Base-by-base conservation (phyloP, 805 yeast genomes). In the Pichia scutulata region DNA sequence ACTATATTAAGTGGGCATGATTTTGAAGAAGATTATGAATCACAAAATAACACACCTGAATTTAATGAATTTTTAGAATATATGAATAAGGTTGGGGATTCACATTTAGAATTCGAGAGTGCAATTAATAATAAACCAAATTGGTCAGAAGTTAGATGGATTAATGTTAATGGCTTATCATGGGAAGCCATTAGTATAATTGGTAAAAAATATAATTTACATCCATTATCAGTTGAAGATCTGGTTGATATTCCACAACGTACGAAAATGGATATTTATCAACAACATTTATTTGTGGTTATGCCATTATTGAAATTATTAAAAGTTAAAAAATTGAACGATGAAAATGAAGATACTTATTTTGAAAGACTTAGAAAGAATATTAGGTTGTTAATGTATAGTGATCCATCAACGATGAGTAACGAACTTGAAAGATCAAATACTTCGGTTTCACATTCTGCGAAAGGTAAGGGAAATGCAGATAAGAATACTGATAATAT, bases 201-300 rank as follows among this genome's bases (percentile, higher is more conserved):
- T 40, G 73, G 76, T 1, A 63, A 70, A 41, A 62, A 65, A 45
- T 80, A 71, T 58, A 61, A 68, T 19, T 61, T 80, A 21, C 85
- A 80, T 59, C 71, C 80, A 23, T 64, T 80, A 43, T 78, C 84
- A 0, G 67, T 80, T 43, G 85, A 80, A 59, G 84, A 80, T 58
- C 73, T 80, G 80, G 74, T 80, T 43, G 84, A 80, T 61, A 71
- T 78, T 25, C 84, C 84, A 5, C 82, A 78, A 51, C 64, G 85
- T 25, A 78, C 84, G 0, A 80, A 80, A 55, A 70, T 72, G 41
- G 84, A 80, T 55, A 63, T 72, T n/a, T 80, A 76, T 53, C 70
- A 74, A 3, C 65, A 63, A 30, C 81, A 76, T 54, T 53, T 76
- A n/a, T 80, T 79, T 61, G 74, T 78, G 47, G 77, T 80, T 24